Percentiles rank a stretch among this genome's conserved stretches.
These are phyloP conservation scores for Tylopilus rubrobrunneus DNA, from an alignment of 768 basidiomycete species.

Conservation along the genomic window DNA sequence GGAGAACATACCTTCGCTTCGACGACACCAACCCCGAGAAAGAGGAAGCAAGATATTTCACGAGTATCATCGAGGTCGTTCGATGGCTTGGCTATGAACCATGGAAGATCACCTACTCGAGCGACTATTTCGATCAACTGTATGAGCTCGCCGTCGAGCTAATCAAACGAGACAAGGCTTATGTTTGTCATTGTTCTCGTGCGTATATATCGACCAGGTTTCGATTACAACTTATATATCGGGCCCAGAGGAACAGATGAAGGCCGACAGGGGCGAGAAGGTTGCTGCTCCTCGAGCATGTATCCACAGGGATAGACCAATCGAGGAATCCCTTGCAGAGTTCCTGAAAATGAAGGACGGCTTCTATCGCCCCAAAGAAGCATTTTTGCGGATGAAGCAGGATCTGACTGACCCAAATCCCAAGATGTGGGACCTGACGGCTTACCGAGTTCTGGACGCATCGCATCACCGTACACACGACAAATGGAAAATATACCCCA, in stretches of 20 bases:
- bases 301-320: constrained; percentile 77
- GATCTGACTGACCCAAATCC: constrained; percentile 90
- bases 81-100: constrained; percentile 98
- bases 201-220: constrained; percentile 31
- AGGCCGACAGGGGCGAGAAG: constrained; percentile 81
- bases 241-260: constrained; percentile 82
- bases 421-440: constrained; percentile 99
- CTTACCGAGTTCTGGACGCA: constrained; percentile 87
- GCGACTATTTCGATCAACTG: constrained; percentile 89
- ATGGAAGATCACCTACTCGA: constrained; percentile 98
- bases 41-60: constrained; percentile 94
- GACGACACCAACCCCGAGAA: constrained; percentile 99
- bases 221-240: constrained; percentile 1
- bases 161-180: constrained; percentile 87
- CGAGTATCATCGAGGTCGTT: constrained; percentile 92
- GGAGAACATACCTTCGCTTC: constrained; percentile 86
- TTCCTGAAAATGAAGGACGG: constrained; percentile 93
- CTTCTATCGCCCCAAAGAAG: constrained; percentile 86
- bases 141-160: constrained; percentile 86
- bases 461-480: constrained; percentile 91
- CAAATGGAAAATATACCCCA: constrained; percentile 97
- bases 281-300: constrained; percentile 80
- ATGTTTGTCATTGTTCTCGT: constrained; percentile 97
- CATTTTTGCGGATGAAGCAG: constrained; percentile 95
- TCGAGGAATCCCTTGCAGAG: constrained; percentile 82